Conservation (phyloP, 139 green algal genomes). For the Chlamydomonas asymmetrica region DNA sequence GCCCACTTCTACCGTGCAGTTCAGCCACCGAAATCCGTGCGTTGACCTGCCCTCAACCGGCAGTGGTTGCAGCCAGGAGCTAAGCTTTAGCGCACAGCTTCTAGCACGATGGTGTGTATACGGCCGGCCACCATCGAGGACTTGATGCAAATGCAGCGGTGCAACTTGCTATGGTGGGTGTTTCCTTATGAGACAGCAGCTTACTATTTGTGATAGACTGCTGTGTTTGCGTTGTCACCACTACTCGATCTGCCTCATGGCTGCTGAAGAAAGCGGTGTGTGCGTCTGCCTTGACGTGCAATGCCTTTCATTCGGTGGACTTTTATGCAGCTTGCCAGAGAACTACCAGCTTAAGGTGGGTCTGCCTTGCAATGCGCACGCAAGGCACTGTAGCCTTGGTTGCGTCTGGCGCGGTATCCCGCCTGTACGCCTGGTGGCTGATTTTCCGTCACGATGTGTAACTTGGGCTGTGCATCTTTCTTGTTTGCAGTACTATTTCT, state of each 20-base stretch:
- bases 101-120: slow-evolving; percentile 88
- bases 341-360: slow-evolving; percentile 98
- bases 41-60: too few relatives aligned
- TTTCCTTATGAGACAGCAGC: too few relatives aligned
- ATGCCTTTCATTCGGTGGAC: not conserved
- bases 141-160: slow-evolving; percentile 95
- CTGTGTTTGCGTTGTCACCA: not conserved
- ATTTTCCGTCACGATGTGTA: not conserved
- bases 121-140: slow-evolving; percentile 88
- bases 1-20: too few relatives aligned
- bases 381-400: too few relatives aligned
- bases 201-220: too few relatives aligned
- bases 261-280: too few relatives aligned
- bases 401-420: too few relatives aligned
- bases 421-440: too few relatives aligned
- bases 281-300: not conserved
- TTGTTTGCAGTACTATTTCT: slow-evolving; percentile 97
- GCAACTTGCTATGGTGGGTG: slow-evolving; percentile 92
- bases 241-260: too few relatives aligned
- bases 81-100: not conserved
- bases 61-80: too few relatives aligned
- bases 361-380: too few relatives aligned
- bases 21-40: too few relatives aligned
- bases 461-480: not conserved
- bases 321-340: slow-evolving; percentile 80